These are phyloP conservation scores for Singerocomus rubriflavus DNA, from an alignment of 1,284 basidiomycete genomes.

Conservation along the genomic window DNA sequence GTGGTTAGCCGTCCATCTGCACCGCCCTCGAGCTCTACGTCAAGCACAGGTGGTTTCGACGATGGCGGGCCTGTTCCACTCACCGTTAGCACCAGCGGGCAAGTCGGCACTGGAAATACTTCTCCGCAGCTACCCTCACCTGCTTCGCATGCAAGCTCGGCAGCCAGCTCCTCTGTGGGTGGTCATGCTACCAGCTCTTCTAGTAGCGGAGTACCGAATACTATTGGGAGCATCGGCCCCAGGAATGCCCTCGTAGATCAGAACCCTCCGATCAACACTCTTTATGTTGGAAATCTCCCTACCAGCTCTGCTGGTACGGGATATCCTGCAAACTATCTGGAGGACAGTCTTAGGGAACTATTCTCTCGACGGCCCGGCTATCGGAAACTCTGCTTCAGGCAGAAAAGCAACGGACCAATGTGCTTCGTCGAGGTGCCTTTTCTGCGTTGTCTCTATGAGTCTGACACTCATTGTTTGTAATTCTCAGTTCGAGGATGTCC, in stretches of 20 bases:
- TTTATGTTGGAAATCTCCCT: constrained; percentile 93
- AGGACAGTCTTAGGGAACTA: constrained; percentile 79
- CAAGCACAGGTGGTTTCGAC: constrained; percentile 27
- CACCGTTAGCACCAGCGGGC: constrained; percentile 49
- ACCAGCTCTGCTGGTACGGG: constrained; percentile 56
- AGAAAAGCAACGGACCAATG: constrained; percentile 97
- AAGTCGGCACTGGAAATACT: constrained; percentile 31
- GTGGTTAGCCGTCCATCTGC: constrained; percentile 19
- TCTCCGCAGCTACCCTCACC: constrained; percentile 54
- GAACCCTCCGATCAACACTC: constrained; percentile 91
- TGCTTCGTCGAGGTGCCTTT: constrained; percentile 86
- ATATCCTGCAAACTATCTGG: constrained; percentile 75
- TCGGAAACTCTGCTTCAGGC: constrained; percentile 89
- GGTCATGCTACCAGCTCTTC: constrained; percentile 36
- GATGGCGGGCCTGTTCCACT: constrained; percentile 33
- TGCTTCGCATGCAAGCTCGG: constrained; percentile 40
- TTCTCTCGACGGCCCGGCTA: constrained; percentile 82
- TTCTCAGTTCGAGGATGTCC: constrained; percentile 85
- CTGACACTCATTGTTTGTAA: constrained; percentile 12
- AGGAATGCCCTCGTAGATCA: constrained; percentile 74
- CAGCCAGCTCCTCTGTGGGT: constrained; percentile 26
- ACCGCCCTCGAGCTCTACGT: constrained; percentile 31
- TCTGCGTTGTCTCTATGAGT: background rate
- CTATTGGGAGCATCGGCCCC: constrained; percentile 28
- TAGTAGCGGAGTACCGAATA: constrained; percentile 24